Percentiles rank a stretch among this genome's conserved stretches.
Evolutionary conservation across 148 eudicot species (phyloP).

Genomic region (Arctostaphylos glauca): DNA sequence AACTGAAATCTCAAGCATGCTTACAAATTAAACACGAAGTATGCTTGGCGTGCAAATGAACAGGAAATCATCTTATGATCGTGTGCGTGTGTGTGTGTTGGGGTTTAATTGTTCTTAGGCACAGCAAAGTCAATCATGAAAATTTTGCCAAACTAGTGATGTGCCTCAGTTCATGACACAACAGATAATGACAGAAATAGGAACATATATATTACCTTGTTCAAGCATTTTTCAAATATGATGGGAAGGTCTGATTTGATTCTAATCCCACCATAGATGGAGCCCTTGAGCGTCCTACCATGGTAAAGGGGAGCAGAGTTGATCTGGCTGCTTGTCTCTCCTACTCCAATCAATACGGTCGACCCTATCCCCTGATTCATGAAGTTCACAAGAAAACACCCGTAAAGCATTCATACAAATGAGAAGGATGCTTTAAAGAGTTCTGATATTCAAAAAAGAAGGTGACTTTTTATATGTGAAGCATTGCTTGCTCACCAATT

Average conservation of each 20-base stretch:
- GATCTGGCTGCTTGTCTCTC: slow-evolving; percentile 22
- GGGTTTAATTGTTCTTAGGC: too few relatives aligned
- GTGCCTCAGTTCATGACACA: neutral
- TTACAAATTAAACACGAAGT: too few relatives aligned
- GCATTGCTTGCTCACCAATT: slow-evolving; percentile 32
- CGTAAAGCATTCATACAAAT: too few relatives aligned
- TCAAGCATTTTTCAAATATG: slow-evolving; percentile 36
- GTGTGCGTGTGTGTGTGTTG: too few relatives aligned
- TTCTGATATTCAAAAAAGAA: too few relatives aligned
- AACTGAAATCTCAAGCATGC: too few relatives aligned
- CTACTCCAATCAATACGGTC: slow-evolving; percentile 36
- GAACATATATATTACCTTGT: slow-evolving; percentile 39
- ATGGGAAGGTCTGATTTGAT: slow-evolving; percentile 44
- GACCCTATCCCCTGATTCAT: slow-evolving; percentile 53
- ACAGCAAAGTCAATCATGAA: too few relatives aligned
- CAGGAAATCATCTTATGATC: too few relatives aligned
- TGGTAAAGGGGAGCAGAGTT: slow-evolving; percentile 19
- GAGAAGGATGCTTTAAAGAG: neutral
- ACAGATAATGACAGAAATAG: neutral
- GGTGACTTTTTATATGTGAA: too few relatives aligned
- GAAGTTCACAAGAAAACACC: neutral
- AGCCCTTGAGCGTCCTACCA: slow-evolving; percentile 42
- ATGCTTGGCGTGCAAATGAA: too few relatives aligned
- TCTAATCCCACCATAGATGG: slow-evolving; percentile 42
- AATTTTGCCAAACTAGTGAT: neutral